Base-by-base conservation (phyloP, 2,329 filamentous ascomycete genomes). In the Sporothrix humicola region DNA sequence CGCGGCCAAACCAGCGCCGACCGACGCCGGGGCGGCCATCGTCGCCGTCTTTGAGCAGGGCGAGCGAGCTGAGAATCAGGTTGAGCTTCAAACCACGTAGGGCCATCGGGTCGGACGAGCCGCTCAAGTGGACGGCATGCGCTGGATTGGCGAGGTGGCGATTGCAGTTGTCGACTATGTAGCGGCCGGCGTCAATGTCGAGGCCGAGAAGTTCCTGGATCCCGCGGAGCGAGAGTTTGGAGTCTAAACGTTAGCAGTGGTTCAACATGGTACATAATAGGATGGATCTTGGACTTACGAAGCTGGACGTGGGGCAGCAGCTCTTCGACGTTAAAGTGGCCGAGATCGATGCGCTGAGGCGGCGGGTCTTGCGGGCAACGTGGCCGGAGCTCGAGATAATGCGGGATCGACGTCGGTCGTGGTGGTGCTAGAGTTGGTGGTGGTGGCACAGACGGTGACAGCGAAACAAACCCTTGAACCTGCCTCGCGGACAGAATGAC, bases 231-330 rank as follows among this genome's bases (percentile, higher is more conserved):
- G 73, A 58, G 10, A 74, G 59, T 31, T 61, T 73, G 4, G 74
- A 20, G 17, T 76, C 69, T 76, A 1, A 2, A 50, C 13, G 68
- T 73, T 58, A 46, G 66, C 17, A 26, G 2, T 4, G 46, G 66
- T 37, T 7, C 31, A 37, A 37, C 31, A 37, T 37, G 31, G 31
- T 7, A 37, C 7, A 37, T 37, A 5, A 37, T 26, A 26, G 23
- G 31, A 37, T 7, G 31, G 31, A 6, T 37, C 31, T 37, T 37
- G 31, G 2, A 71, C 71, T n/a, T 58, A 74, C 69, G 50, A 2
- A 77, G 72, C 20, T 77, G 76, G 8, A 76, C 72, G 44, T 75
- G 72, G 1, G 76, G 75, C 46, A 77, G 59, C 20, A 76, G 72
- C 59, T 74, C 65, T 13, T 77, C 74, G 8, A 75, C 42, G 17